Conservation (phyloP, 2,329 filamentous ascomycete species). For the Madurella fahalii region DNA sequence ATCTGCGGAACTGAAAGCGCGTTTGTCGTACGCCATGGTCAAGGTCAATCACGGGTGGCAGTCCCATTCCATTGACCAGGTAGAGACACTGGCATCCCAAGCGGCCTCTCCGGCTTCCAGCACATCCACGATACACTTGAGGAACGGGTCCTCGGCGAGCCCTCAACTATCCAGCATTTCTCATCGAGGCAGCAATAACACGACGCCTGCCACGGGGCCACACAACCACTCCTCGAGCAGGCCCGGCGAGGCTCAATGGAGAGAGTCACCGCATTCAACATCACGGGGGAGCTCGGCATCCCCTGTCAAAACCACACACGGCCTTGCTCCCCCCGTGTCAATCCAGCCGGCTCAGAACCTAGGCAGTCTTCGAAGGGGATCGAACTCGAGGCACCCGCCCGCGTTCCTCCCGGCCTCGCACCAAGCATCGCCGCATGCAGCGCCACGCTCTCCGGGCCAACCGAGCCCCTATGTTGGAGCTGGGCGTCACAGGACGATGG, state of each 20-base stretch:
- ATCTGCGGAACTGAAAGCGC: slow-evolving; percentile 74
- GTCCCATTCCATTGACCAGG: slow-evolving; percentile 69
- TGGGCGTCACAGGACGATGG: slow-evolving; percentile 35
- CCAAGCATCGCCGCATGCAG: slow-evolving; percentile 40
- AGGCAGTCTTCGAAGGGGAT: slow-evolving; percentile 46
- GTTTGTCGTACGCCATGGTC: slow-evolving; percentile 87
- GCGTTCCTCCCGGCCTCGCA: slow-evolving; percentile 48
- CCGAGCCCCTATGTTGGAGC: slow-evolving; percentile 38
- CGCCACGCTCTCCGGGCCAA: slow-evolving; percentile 31
- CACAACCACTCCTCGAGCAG: slow-evolving; percentile 19
- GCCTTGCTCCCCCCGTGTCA: slow-evolving; percentile 51
- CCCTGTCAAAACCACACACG: slow-evolving; percentile 36
- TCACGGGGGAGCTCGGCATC: slow-evolving; percentile 24
- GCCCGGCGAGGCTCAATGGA: slow-evolving; percentile 12
- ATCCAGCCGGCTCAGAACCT: slow-evolving; percentile 48
- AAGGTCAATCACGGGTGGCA: slow-evolving; percentile 92
- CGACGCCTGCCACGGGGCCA: slow-evolving; percentile 27
- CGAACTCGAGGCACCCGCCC: slow-evolving; percentile 46
- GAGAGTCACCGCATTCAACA: slow-evolving; percentile 12
- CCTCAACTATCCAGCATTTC: slow-evolving; percentile 42
- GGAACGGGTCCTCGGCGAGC: slow-evolving; percentile 51
- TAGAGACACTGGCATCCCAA: slow-evolving; percentile 70
- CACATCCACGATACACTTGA: slow-evolving; percentile 51
- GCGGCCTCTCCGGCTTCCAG: slow-evolving; percentile 60
- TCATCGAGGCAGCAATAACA: slow-evolving; percentile 34